Conservation (phyloP, 139 green algal genomes). For the Yamagishiella unicocca region DNA sequence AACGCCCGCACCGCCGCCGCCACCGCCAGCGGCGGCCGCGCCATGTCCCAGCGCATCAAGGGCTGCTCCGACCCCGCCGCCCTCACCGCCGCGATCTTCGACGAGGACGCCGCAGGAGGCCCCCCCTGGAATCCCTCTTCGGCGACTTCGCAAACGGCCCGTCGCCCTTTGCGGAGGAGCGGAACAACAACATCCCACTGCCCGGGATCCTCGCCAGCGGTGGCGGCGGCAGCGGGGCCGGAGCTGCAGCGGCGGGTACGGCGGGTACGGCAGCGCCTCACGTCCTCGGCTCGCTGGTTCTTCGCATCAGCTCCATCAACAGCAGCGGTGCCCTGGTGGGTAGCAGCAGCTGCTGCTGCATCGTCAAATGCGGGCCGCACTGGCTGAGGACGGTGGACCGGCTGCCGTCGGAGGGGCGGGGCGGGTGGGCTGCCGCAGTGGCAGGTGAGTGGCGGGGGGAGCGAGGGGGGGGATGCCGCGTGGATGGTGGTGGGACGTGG, state of each 20-base stretch:
- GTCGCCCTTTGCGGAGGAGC: not conserved
- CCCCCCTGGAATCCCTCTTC: not conserved
- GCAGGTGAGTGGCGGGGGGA: slow-evolving; percentile 8
- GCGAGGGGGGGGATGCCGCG: not conserved
- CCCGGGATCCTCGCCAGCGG: not conserved
- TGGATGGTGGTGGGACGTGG: not conserved
- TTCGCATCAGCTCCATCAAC: slow-evolving; percentile 19
- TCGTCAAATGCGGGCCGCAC: slow-evolving; percentile 50
- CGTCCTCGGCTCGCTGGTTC: slow-evolving; percentile 13
- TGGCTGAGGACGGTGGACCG: slow-evolving; percentile 28
- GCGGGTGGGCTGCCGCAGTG: not conserved
- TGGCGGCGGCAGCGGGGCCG: not conserved
- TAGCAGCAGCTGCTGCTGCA: slow-evolving; percentile 42
- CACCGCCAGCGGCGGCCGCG: too few relatives aligned
- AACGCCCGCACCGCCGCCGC: too few relatives aligned
- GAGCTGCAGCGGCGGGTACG: not conserved
- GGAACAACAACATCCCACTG: not conserved
- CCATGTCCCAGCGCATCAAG: too few relatives aligned
- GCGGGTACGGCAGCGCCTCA: not conserved
- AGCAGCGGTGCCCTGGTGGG: not conserved
- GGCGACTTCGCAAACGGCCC: not conserved
- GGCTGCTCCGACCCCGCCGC: not conserved
- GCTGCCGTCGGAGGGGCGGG: not conserved
- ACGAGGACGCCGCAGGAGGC: not conserved
- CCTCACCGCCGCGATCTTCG: not conserved